phyloP scores from a whole-genome alignment of 1,284 basidiomycete species.

The Trametes pubescens region DNA sequence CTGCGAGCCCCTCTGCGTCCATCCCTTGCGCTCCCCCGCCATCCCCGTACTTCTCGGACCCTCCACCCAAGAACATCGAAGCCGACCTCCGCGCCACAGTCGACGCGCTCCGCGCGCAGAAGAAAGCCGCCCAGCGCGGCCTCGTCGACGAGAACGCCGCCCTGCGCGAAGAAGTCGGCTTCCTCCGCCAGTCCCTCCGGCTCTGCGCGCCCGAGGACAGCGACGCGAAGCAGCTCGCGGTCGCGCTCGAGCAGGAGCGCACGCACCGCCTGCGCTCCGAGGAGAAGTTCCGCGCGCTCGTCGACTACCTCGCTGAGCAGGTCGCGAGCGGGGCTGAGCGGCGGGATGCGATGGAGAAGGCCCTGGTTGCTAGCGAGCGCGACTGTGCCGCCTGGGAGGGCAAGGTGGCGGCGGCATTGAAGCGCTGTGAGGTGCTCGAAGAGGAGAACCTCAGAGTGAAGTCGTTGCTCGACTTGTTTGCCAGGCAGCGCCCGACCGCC shows the following conservation, averaged over 20 bases:
- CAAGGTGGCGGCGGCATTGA: constrained; percentile 23
- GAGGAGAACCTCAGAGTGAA: constrained; percentile 30
- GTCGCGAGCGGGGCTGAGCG: constrained; percentile 21
- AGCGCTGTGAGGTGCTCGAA: constrained; percentile 28
- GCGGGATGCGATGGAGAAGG: constrained; percentile 18
- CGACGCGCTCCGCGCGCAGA: constrained; percentile 24
- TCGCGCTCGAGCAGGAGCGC: constrained; percentile 28
- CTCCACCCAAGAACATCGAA: constrained; percentile 16
- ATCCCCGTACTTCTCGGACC: not conserved
- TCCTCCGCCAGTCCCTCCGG: constrained; percentile 25
- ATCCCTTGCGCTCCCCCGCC: not conserved
- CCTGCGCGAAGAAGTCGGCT: constrained; percentile 25
- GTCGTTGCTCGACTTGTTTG: constrained; percentile 20
- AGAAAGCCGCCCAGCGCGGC: constrained; percentile 22
- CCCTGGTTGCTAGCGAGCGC: constrained; percentile 18
- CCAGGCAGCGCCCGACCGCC: constrained; percentile 15
- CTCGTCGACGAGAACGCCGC: constrained; percentile 26
- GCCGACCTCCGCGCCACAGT: constrained; percentile 27
- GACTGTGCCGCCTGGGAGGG: constrained; percentile 22
- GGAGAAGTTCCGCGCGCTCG: constrained; percentile 22
- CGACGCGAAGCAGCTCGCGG: constrained; percentile 13
- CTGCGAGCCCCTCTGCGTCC: not conserved
- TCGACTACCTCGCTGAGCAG: constrained; percentile 30
- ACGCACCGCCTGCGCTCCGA: constrained; percentile 23
- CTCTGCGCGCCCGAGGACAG: constrained; percentile 13